Evolutionary conservation across 176 grass and related monocot genomes (phyloP).

Genomic region (Otatea glauca): DNA sequence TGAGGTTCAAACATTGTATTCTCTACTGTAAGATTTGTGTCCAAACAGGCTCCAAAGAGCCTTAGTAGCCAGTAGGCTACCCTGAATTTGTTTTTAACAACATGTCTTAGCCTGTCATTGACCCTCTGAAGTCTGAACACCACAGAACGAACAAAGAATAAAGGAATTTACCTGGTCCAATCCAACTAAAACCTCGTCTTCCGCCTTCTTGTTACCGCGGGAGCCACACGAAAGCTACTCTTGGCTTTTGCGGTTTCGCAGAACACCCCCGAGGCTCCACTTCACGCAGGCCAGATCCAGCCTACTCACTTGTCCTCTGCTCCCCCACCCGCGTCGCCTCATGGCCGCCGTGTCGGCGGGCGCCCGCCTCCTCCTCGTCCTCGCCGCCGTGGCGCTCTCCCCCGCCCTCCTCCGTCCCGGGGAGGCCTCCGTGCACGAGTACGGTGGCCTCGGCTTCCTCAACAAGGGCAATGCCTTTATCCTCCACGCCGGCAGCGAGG

Average conservation of each 20-base stretch:
- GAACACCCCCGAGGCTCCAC: slow-evolving; percentile 15
- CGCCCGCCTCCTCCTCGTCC: slow-evolving; percentile 25
- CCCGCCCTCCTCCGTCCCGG: slow-evolving; percentile 18
- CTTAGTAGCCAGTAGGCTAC: not conserved
- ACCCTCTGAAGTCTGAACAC: not conserved
- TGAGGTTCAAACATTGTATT: not conserved
- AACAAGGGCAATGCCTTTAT: slow-evolving; percentile 93
- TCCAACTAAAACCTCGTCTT: not conserved
- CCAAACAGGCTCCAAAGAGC: not conserved
- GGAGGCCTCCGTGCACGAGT: slow-evolving; percentile 92
- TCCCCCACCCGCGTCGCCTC: slow-evolving; percentile 1
- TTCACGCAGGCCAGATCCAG: slow-evolving; percentile 65
- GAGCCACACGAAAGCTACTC: slow-evolving; percentile 14
- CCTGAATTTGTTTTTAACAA: not conserved
- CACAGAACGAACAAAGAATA: not conserved
- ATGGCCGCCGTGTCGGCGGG: slow-evolving; percentile 50
- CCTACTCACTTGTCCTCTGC: not conserved
- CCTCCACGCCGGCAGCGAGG: slow-evolving; percentile 93
- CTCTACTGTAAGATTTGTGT: not conserved
- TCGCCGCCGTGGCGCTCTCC: slow-evolving; percentile 26
- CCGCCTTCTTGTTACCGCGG: slow-evolving; percentile 18
- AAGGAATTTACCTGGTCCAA: not conserved
- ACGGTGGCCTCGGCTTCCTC: slow-evolving; percentile 67
- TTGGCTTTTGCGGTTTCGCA: slow-evolving; percentile 32
- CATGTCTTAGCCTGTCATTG: slow-evolving; percentile 13